phyloP scores from a whole-genome alignment of 208 protist species.

The Naegleria gruberi region DNA sequence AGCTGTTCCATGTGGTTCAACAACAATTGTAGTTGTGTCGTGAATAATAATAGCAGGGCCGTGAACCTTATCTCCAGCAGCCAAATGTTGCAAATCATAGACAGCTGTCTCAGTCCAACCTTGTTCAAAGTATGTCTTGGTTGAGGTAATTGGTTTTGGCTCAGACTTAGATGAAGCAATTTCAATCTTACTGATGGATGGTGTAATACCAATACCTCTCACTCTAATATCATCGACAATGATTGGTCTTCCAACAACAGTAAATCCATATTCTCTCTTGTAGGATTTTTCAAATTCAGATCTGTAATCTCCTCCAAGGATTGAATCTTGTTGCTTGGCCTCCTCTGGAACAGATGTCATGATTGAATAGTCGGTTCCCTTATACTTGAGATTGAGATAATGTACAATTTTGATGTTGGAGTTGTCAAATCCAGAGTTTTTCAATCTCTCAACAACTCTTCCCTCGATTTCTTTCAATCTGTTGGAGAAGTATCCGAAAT shows the following conservation, averaged over 20 bases:
- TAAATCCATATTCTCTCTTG: slow-evolving; percentile 76
- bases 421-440: neutral
- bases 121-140: slow-evolving; percentile 39
- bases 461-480: slow-evolving; percentile 26
- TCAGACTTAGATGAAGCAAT: slow-evolving; percentile 40
- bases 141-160: slow-evolving; percentile 33
- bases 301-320: slow-evolving; percentile 36
- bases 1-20: slow-evolving; percentile 67
- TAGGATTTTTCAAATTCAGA: slow-evolving; percentile 63
- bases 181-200: slow-evolving; percentile 28
- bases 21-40: slow-evolving; percentile 71
- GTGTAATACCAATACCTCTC: slow-evolving; percentile 48
- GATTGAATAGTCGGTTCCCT: slow-evolving; percentile 77
- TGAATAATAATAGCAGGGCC: slow-evolving; percentile 82
- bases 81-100: slow-evolving; percentile 46
- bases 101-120: slow-evolving; percentile 54
- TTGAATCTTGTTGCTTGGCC: neutral
- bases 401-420: slow-evolving; percentile 48
- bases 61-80: slow-evolving; percentile 29
- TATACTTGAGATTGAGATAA: slow-evolving; percentile 76
- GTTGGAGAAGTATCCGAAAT: slow-evolving; percentile 39
- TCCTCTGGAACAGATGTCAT: slow-evolving; percentile 51
- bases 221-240: slow-evolving; percentile 82
- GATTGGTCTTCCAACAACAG: slow-evolving; percentile 59
- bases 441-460: slow-evolving; percentile 16